Percentiles rank a stretch among this genome's conserved stretches.
Conservation (phyloP, 352 stramenopile genomes). For the Globisporangium carolinianum region DNA sequence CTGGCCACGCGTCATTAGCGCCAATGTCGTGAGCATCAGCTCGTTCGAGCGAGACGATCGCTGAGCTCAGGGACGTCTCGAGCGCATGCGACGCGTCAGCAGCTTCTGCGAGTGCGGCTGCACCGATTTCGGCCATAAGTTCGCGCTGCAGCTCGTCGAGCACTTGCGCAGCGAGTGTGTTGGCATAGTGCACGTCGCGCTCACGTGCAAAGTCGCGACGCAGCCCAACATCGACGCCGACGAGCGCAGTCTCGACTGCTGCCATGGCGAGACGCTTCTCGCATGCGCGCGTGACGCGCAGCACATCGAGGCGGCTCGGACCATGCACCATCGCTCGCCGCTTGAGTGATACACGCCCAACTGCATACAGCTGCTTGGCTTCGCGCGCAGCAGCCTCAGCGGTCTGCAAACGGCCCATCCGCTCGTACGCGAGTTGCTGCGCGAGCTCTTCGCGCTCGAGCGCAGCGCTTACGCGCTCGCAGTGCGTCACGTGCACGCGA, state of each 20-base stretch:
- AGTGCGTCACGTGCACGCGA: slow-evolving; percentile 31
- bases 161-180: slow-evolving; percentile 17
- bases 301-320: slow-evolving; percentile 32
- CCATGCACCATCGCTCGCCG: slow-evolving; percentile 11
- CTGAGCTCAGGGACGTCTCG: not conserved
- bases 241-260: slow-evolving; percentile 34
- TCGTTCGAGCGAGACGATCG: not conserved
- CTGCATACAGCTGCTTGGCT: slow-evolving; percentile 22
- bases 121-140: slow-evolving; percentile 19
- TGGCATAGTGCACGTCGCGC: slow-evolving; percentile 18
- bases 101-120: slow-evolving; percentile 18
- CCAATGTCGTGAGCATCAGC: slow-evolving; percentile 1
- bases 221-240: slow-evolving; percentile 25
- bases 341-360: slow-evolving; percentile 27
- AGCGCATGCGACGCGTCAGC: slow-evolving; percentile 5
- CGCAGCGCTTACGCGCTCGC: slow-evolving; percentile 14
- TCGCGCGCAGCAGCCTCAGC: slow-evolving; percentile 23
- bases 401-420: slow-evolving; percentile 14
- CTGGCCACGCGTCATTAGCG: slow-evolving; percentile 1
- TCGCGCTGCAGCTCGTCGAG: slow-evolving; percentile 18
- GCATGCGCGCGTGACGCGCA: slow-evolving; percentile 39
- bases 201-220: slow-evolving; percentile 23
- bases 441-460: slow-evolving; percentile 40
- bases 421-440: slow-evolving; percentile 47
- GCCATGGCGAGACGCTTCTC: slow-evolving; percentile 67